These are phyloP conservation scores for Aphanomyces astaci DNA, from an alignment of 352 stramenopile genomes.

Conservation along the genomic window DNA sequence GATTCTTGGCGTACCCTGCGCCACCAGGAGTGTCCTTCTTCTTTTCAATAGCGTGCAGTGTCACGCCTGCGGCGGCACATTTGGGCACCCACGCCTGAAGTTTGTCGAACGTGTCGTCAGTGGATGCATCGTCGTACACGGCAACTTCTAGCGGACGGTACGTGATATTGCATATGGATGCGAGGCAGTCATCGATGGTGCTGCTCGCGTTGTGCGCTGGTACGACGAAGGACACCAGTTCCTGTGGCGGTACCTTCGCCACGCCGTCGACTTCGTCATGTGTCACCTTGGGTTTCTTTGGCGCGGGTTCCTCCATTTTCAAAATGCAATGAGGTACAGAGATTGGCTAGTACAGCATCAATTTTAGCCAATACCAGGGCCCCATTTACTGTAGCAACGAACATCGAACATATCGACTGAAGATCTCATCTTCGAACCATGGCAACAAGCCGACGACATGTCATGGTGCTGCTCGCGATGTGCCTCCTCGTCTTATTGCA, in stretches of 20 bases:
- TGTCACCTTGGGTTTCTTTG: slow-evolving; percentile 14
- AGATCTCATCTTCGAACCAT: slow-evolving; percentile 1
- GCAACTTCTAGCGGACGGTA: slow-evolving; percentile 13
- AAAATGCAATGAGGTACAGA: no score
- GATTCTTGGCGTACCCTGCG: slow-evolving; percentile 22
- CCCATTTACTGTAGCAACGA: background rate
- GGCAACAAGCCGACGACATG: no score
- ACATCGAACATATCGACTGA: background rate
- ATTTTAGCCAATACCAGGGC: slow-evolving; percentile 7
- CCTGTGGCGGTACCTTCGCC: background rate
- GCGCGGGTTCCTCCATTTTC: slow-evolving; percentile 7
- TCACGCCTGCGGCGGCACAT: background rate
- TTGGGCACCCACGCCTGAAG: slow-evolving; percentile 15
- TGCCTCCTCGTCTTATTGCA: background rate
- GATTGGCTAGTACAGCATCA: no score
- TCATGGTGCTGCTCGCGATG: background rate
- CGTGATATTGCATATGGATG: slow-evolving; percentile 11
- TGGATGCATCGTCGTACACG: slow-evolving; percentile 15
- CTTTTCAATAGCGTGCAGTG: slow-evolving; percentile 5
- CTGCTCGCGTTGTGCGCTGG: slow-evolving; percentile 11
- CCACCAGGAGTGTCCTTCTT: slow-evolving; percentile 14
- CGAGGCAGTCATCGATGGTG: slow-evolving; percentile 18
- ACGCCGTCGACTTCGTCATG: background rate
- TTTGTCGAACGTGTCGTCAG: slow-evolving; percentile 15
- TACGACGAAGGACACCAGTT: slow-evolving; percentile 17